Evolutionary conservation across 352 stramenopile species (phyloP), one percentile per base, ranked within the genome.

Genomic region (Globisporangium spinosum): DNA sequence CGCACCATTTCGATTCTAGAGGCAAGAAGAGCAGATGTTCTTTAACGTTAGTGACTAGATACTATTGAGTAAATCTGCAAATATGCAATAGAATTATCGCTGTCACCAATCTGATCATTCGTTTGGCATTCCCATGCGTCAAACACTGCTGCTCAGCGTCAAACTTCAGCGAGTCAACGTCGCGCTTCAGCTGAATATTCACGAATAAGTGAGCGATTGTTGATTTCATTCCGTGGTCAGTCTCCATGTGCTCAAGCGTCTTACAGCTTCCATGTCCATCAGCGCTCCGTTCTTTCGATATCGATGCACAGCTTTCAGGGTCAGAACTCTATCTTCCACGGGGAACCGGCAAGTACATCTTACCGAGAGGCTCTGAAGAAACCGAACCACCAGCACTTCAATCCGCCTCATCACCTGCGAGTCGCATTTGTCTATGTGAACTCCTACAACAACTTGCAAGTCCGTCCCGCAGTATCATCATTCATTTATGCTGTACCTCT

Each of bases 231-330:
- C 12, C 17, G 22, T 10, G 5, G 4, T 17, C 53, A 22, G 22
- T 34, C 7, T 10, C 17, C 2, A 38, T 35, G 2, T 22, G 27
- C 20, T 17, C 5, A 27, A 57, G 32, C 45, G 32, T 51, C 77
- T 45, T 69, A 95, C 87, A 64, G 83, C 78, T 68, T 89, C 73
- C 23, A 95, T 58, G 32, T 87, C 65, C 49, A 89, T 71, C 8
- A 90, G 29, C 15, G 69, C 69, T 38, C 82, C 84, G 20, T 54
- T 72, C 87, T 93, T 27, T 23, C 47, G 51, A 9, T 25, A 58
- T 27, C 27, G 23, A 38, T 12, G 43, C 17, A 20, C 20, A 40
- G 5, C 7, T 15, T 35, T 27, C 25, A 38, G 9, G 15, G 6
- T 61, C 38, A 61, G 29, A n/a, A 2, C 20, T 35, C 7, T 25